Evolutionary conservation across 2,329 filamentous ascomycete genomes (phyloP), one percentile per base, ranked within the genome.

Genomic region (Fusarium sterilihyphosum): DNA sequence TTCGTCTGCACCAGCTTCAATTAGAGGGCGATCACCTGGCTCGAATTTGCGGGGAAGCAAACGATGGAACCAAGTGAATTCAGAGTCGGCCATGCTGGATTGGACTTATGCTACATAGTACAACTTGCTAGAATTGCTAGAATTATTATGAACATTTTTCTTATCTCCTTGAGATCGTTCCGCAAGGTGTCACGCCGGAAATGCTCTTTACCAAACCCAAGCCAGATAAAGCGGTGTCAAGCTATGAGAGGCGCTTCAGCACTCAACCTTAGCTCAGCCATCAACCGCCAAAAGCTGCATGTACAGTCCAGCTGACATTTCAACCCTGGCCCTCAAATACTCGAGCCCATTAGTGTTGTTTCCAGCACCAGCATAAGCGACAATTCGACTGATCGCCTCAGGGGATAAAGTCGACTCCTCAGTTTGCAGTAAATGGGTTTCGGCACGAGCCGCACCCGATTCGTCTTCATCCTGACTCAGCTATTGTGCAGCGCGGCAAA

Each of bases 371-470:
- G 35, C 10, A 40, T 22, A 40, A n/a, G 11, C 24, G 35, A 56
- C 2, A 18, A 5, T 11, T 18, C 5, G 16, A 22, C 4, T 13
- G 31, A 49, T 49, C 26, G 24, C 24, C 37, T 6, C 17, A 38
- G 31, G 41, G 29, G 24, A 41, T 16, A 33, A 16, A 37, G 20
- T 8, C 38, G 31, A 56, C 26, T 50, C 9, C 17, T 44, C 20
- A 20, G 38, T 67, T 31, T 54, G 64, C 41, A 38, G 54, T 62
- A 37, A 37, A 50, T 44, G 50, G 44, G 31, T 44, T 20, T 63
- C 67, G 66, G 67, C 46, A 59, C 52, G 67, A 70, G 59, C 67
- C 67, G 67, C 16, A 29, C 18, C 44, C 35, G 18, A 47, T 29
- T 44, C 37, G 37, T 9, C 18, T 33, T 35, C 6, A 24, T 26